A percentile compares a stretch with the other conserved stretches of the same genome.
Evolutionary conservation across 2,329 filamentous ascomycete species (phyloP).

Genomic region (Cordyceps militaris): DNA sequence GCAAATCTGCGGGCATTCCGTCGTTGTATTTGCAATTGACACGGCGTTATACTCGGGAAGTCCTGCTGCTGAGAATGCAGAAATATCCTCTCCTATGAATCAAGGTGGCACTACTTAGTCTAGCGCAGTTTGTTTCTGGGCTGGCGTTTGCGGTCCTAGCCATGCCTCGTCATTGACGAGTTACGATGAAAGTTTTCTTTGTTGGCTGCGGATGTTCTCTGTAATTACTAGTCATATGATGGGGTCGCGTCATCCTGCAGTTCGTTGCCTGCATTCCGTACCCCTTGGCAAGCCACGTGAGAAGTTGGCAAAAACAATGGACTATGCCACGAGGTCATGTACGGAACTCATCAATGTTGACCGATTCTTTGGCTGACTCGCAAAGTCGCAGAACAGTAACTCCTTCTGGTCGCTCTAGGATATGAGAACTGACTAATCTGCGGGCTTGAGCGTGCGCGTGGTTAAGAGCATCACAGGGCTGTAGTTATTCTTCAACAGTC

Average conservation of each 20-base stretch:
- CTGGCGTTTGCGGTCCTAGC: neutral
- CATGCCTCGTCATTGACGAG: neutral
- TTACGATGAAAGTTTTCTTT: neutral
- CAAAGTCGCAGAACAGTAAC: too few relatives aligned
- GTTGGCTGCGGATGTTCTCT: neutral
- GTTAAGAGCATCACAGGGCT: neutral
- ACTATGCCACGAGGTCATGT: too few relatives aligned
- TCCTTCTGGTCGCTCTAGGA: too few relatives aligned
- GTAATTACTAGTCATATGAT: neutral
- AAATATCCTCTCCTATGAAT: neutral
- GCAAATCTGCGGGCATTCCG: too few relatives aligned
- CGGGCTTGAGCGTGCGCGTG: neutral
- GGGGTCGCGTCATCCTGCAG: neutral
- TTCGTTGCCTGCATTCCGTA: neutral
- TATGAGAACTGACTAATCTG: too few relatives aligned
- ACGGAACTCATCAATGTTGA: too few relatives aligned
- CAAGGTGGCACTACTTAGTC: neutral
- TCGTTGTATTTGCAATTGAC: too few relatives aligned
- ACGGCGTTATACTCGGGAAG: neutral
- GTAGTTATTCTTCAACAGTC: neutral
- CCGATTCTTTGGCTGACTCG: too few relatives aligned
- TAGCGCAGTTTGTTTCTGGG: neutral
- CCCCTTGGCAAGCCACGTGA: neutral
- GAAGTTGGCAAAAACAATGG: neutral
- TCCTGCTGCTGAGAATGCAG: neutral